phyloP scores from a whole-genome alignment of 140 eudicot genomes.

The Erigeron philadelphicus region DNA sequence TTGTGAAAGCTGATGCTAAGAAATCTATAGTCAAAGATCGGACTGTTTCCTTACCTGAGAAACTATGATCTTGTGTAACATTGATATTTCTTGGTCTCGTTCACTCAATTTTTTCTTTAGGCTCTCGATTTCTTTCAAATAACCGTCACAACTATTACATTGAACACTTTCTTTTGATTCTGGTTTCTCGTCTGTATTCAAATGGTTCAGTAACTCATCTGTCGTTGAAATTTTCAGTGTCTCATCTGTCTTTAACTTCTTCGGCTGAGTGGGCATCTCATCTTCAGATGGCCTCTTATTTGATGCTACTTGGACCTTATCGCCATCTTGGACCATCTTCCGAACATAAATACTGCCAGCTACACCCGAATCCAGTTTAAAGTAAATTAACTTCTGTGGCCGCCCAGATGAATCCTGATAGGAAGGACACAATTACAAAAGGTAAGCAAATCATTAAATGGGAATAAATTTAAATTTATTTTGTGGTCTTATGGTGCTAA shows the following conservation, averaged over 20 bases:
- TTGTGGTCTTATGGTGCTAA: background rate
- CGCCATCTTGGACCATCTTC: conserved; percentile 35
- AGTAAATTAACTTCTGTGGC: conserved; percentile 45
- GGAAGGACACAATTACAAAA: conserved; percentile 10
- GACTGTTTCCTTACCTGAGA: conserved; percentile 67
- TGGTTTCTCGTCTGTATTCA: background rate
- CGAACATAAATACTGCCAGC: conserved; percentile 52
- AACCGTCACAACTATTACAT: conserved; percentile 34
- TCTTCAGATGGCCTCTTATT: conserved; percentile 55
- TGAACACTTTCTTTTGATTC: conserved; percentile 19
- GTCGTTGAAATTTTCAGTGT: background rate
- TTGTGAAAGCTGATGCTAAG: background rate
- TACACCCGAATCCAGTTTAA: conserved; percentile 52
- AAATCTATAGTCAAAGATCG: conserved; percentile 32
- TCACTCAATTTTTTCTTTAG: conserved; percentile 50
- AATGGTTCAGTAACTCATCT: background rate
- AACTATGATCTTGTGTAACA: conserved; percentile 57
- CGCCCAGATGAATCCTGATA: conserved; percentile 72
- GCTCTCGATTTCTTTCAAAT: conserved; percentile 58
- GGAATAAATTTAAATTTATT: background rate
- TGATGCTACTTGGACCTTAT: conserved; percentile 31
- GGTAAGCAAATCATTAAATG: background rate
- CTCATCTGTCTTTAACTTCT: conserved; percentile 48
- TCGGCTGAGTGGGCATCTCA: conserved; percentile 28
- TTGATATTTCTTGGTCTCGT: conserved; percentile 66